Evolutionary conservation across 495 filamentous ascomycete species (phyloP).

Genomic region (Lepraria neglecta): DNA sequence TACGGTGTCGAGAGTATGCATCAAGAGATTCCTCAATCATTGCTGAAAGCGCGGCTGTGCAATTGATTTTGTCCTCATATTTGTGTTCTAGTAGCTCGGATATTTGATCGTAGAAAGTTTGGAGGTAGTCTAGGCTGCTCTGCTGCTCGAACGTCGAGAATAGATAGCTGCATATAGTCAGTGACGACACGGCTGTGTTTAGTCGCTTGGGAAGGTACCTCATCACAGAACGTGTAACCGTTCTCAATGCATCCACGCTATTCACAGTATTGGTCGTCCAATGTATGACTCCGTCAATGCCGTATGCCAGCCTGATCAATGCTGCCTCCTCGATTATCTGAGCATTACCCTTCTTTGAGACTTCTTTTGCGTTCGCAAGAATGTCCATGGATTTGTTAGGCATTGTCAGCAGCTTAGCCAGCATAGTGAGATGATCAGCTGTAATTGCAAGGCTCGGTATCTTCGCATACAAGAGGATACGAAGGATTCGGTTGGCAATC

Average conservation of each 20-base stretch:
- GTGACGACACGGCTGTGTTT: not conserved
- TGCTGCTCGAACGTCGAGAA: slow-evolving; percentile 15
- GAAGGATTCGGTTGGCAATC: slow-evolving; percentile 19
- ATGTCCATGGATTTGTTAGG: slow-evolving; percentile 15
- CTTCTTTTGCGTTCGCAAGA: not conserved
- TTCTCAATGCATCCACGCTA: slow-evolving; percentile 4
- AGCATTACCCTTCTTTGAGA: not conserved
- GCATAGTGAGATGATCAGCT: slow-evolving; percentile 17
- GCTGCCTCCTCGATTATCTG: not conserved
- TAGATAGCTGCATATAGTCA: slow-evolving; percentile 14
- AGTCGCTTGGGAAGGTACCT: not conserved
- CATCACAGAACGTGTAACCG: slow-evolving; percentile 12
- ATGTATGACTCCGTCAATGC: not conserved
- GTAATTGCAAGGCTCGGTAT: not conserved
- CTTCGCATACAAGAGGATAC: slow-evolving; percentile 11
- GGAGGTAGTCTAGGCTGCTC: slow-evolving; percentile 15
- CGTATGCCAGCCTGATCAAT: slow-evolving; percentile 10
- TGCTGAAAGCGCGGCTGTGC: slow-evolving; percentile 2
- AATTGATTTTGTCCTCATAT: slow-evolving; percentile 9
- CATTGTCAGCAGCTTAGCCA: slow-evolving; percentile 14
- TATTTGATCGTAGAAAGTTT: slow-evolving; percentile 13
- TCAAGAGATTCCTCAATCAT: not conserved
- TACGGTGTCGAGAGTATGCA: not conserved
- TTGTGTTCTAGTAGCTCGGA: not conserved
- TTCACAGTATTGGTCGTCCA: slow-evolving; percentile 7